Percentiles rank a stretch among this genome's conserved stretches.
These are phyloP conservation scores for Amauroascus niger DNA, from an alignment of 2,329 filamentous ascomycete genomes.

Conservation along the genomic window DNA sequence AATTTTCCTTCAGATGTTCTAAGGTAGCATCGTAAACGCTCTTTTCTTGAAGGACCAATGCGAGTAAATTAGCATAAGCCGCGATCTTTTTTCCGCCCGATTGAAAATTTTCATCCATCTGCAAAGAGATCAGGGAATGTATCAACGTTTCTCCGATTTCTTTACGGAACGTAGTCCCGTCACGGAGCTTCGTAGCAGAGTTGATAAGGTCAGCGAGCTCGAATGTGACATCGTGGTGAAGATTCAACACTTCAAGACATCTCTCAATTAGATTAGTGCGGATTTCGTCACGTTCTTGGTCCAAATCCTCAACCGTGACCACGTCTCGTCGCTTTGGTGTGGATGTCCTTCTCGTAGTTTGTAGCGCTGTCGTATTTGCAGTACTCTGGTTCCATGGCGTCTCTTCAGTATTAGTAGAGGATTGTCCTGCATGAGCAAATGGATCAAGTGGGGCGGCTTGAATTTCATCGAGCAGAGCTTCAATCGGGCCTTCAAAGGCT, in stretches of 20 bases:
- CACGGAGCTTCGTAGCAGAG: conserved; percentile 57
- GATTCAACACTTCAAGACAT: conserved; percentile 79
- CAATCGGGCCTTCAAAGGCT: conserved; percentile 13
- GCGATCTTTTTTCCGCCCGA: conserved; percentile 61
- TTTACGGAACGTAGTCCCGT: conserved; percentile 49
- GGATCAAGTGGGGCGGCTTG: conserved; percentile 10
- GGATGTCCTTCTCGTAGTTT: conserved; percentile 17
- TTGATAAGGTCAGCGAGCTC: conserved; percentile 81
- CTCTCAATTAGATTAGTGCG: conserved; percentile 74
- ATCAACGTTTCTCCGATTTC: conserved; percentile 77
- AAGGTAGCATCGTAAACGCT: conserved; percentile 70
- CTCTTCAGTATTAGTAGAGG: conserved; percentile 22
- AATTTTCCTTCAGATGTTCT: conserved; percentile 64
- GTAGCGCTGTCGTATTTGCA: conserved; percentile 20
- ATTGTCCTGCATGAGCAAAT: not conserved
- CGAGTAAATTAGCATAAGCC: conserved; percentile 84
- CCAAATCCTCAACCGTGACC: conserved; percentile 64
- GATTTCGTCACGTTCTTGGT: conserved; percentile 62
- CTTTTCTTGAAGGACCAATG: conserved; percentile 72
- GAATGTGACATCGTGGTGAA: conserved; percentile 79
- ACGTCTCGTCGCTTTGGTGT: conserved; percentile 27
- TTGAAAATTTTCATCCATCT: conserved; percentile 48
- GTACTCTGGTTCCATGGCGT: conserved; percentile 18
- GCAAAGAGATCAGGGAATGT: conserved; percentile 64
- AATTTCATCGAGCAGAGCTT: conserved; percentile 16